Percentiles rank a stretch among this genome's conserved stretches.
Evolutionary conservation across 2,329 filamentous ascomycete species (phyloP).

Genomic region (Trichoderma hamatum): DNA sequence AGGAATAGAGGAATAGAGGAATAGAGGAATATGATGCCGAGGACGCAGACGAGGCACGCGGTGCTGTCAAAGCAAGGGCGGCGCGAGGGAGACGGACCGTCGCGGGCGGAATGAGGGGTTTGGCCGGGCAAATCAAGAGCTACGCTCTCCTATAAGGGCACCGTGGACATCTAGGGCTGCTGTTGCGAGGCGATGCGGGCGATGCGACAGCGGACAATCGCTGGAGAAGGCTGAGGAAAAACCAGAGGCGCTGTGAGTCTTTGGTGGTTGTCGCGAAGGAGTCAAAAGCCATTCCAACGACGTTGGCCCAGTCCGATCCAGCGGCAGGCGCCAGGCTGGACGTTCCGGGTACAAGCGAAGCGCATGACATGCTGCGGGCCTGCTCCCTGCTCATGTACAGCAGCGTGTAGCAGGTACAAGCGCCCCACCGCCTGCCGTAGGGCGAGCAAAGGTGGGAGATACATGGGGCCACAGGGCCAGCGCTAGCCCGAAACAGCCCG

Average conservation of each 20-base stretch:
- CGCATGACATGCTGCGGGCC: slow-evolving; percentile 23
- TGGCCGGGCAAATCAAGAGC: slow-evolving; percentile 29
- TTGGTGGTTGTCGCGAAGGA: slow-evolving; percentile 19
- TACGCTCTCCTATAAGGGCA: slow-evolving; percentile 42
- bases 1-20: neutral
- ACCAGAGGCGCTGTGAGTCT: neutral
- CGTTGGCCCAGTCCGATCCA: slow-evolving; percentile 15
- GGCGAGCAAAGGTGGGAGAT: slow-evolving; percentile 22
- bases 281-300: slow-evolving; percentile 7
- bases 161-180: slow-evolving; percentile 35
- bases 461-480: slow-evolving; percentile 22
- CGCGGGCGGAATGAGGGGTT: slow-evolving; percentile 27
- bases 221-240: neutral
- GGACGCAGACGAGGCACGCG: slow-evolving; percentile 12
- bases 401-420: slow-evolving; percentile 23
- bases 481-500: slow-evolving; percentile 19
- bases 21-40: neutral
- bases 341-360: slow-evolving; percentile 26
- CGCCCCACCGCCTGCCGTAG: slow-evolving; percentile 21
- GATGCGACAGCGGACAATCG: slow-evolving; percentile 10
- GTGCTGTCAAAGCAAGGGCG: slow-evolving; percentile 7
- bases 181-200: neutral
- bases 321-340: slow-evolving; percentile 1
- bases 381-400: slow-evolving; percentile 7
- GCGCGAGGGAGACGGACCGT: slow-evolving; percentile 22